phyloP scores from a whole-genome alignment of 2,329 filamentous ascomycete species.

The Pleomassaria siparia region DNA sequence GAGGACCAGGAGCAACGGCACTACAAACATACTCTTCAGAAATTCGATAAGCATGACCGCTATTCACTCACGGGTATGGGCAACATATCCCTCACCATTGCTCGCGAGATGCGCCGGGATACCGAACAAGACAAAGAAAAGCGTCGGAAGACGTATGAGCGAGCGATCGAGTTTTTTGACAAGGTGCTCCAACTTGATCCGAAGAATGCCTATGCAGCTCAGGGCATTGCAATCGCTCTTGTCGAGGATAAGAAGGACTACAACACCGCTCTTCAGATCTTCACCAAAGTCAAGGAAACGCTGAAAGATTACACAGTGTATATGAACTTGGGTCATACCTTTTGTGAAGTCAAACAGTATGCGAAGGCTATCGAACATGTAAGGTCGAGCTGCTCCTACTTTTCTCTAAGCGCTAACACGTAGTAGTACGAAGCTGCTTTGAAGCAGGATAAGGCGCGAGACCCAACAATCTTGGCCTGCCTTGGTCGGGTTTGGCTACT shows the following conservation, averaged over 20 bases:
- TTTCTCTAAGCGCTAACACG: slow-evolving; percentile 12
- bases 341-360: slow-evolving; percentile 86
- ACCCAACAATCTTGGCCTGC: slow-evolving; percentile 79
- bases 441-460: slow-evolving; percentile 74
- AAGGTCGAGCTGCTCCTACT: slow-evolving; percentile 22
- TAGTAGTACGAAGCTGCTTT: slow-evolving; percentile 78
- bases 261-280: slow-evolving; percentile 78
- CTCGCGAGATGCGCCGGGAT: slow-evolving; percentile 91
- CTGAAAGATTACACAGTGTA: slow-evolving; percentile 85
- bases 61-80: slow-evolving; percentile 97
- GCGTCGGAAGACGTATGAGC: slow-evolving; percentile 80
- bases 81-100: slow-evolving; percentile 84
- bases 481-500: slow-evolving; percentile 86
- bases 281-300: slow-evolving; percentile 88
- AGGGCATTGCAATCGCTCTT: slow-evolving; percentile 91
- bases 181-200: slow-evolving; percentile 94
- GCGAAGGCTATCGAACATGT: slow-evolving; percentile 84
- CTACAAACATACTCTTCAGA: slow-evolving; percentile 93
- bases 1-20: slow-evolving; percentile 92
- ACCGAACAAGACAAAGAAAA: slow-evolving; percentile 90
- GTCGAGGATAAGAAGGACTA: slow-evolving; percentile 93
- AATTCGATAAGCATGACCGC: slow-evolving; percentile 90
- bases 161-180: slow-evolving; percentile 97
- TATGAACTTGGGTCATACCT: slow-evolving; percentile 92
- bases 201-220: slow-evolving; percentile 93